Conservation (phyloP, 768 basidiomycete species). For the Strobilomyces echinocephalus region DNA sequence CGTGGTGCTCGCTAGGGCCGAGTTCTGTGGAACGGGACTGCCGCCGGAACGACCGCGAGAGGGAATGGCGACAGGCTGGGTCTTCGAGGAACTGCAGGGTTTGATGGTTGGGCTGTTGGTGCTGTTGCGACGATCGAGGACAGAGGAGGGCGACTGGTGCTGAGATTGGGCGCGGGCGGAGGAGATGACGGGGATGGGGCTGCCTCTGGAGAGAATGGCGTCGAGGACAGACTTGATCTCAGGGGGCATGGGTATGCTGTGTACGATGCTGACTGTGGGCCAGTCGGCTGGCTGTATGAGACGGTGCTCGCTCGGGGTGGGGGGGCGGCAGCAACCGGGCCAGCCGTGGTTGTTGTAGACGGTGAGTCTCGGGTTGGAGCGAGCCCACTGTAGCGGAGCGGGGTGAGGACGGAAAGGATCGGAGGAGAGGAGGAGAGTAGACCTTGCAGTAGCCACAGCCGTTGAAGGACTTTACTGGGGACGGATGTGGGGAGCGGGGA, state of each 20-base stretch:
- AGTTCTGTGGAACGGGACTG: constrained; percentile 40
- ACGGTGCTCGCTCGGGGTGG: constrained; percentile 52
- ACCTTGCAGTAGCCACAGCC: constrained; percentile 93
- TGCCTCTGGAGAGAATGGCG: constrained; percentile 40
- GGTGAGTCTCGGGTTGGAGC: constrained; percentile 50
- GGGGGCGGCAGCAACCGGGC: constrained; percentile 88
- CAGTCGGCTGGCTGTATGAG: constrained; percentile 71
- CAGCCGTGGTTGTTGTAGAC: constrained; percentile 71
- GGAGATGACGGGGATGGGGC: constrained; percentile 29
- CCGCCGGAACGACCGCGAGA: constrained; percentile 47
- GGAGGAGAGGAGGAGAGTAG: constrained; percentile 12
- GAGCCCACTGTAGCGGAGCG: constrained; percentile 59
- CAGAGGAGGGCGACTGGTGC: constrained; percentile 26
- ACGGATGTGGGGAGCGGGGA: constrained; percentile 13
- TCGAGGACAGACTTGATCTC: constrained; percentile 70
- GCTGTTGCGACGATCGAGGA: constrained; percentile 45
- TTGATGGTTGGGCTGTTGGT: constrained; percentile 28
- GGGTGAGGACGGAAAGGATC: constrained; percentile 24
- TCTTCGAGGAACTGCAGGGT: constrained; percentile 30
- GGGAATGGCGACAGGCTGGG: constrained; percentile 33
- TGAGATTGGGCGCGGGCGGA: constrained; percentile 32
- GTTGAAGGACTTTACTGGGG: constrained; percentile 71
- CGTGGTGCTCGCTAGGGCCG: constrained; percentile 23
- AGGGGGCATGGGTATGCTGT: constrained; percentile 66
- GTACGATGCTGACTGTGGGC: constrained; percentile 72